Base-by-base conservation (phyloP, 352 stramenopile genomes). In the Phytopythium delawarense region DNA sequence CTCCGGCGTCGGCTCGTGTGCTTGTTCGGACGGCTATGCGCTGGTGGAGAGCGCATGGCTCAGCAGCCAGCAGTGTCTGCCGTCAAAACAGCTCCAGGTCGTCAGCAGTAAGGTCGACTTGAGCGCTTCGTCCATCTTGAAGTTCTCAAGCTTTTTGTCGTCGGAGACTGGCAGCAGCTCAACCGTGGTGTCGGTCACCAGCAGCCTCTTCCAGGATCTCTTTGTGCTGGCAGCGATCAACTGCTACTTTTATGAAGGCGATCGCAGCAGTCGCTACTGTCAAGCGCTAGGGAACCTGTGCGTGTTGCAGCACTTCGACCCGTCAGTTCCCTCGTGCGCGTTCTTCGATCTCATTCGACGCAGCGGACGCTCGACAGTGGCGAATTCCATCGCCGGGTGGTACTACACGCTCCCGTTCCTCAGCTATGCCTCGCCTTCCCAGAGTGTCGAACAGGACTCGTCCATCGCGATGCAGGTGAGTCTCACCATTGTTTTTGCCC, bases 241-340 rank as follows among this genome's bases (percentile, higher is more conserved):
- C 4, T 98, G 94, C 57, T 96, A 96, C 66, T 96, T 92, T 63
- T 97, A 96, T 65, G 66, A 78, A 35, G 85, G 55, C 34, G 78
- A 87, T 25, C 70, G 71, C 46, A 78, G 92, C 46, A 81, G 81
- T 21, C 61, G 48, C 35, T 88, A 84, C 55, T 98, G 94, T 58
- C 92, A 98, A 66, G 72, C 77, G 7, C 78, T 98, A 7, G 88
- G 84, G 13, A 98, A 98, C 64, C 63, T 98, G 16, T 98, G 96
- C 57, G 92, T 97, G 9, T 64, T 98, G n/a, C 85, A 95, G 61
- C 84, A 97, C 64, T 97, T 98, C 61, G 70, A 84, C 28, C 63
- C 80, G 23, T 64, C 67, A 1, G 62, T 75, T 7, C 51, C 77
- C 8, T 79, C 90, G 0, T 98, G 94, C 57, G 71, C 71, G 23